Conservation (phyloP, 2,329 filamentous ascomycete genomes). For the Aspergillus neotritici region DNA sequence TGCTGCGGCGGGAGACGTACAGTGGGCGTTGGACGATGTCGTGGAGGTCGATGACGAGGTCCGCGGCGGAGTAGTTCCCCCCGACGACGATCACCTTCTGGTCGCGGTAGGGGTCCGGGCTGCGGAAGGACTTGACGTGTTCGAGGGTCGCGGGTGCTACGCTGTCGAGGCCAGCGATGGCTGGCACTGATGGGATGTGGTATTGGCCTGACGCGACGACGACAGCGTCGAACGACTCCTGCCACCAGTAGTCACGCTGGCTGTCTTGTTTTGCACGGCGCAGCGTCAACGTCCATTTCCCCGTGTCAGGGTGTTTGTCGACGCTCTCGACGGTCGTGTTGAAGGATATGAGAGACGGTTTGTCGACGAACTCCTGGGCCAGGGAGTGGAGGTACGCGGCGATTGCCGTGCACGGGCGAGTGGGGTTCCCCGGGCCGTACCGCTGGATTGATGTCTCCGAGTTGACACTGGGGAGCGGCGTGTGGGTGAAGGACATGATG, state of each 20-base stretch:
- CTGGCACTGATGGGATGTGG: conserved; percentile 36
- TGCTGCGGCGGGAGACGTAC: conserved; percentile 16
- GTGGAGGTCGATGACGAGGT: conserved; percentile 23
- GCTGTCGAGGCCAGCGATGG: conserved; percentile 29
- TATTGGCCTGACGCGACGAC: conserved; percentile 42
- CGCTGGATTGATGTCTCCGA: conserved; percentile 17
- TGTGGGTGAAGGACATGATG: conserved; percentile 25
- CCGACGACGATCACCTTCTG: conserved; percentile 28
- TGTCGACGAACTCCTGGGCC: conserved; percentile 21
- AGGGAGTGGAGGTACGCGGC: conserved; percentile 20
- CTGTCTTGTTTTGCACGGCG: conserved; percentile 10
- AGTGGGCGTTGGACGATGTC: conserved; percentile 18
- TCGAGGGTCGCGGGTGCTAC: conserved; percentile 28
- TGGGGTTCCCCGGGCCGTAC: conserved; percentile 19
- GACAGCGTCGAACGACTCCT: conserved; percentile 39
- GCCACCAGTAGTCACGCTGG: conserved; percentile 32
- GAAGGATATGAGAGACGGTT: conserved; percentile 17
- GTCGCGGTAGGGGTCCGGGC: conserved; percentile 32
- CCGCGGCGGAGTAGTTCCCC: conserved; percentile 26
- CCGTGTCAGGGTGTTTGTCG: conserved; percentile 10
- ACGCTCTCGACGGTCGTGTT: conserved; percentile 29
- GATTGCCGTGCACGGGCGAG: conserved; percentile 21
- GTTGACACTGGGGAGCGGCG: conserved; percentile 19
- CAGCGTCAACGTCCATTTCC: conserved; percentile 28
- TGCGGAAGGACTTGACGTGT: conserved; percentile 35